Evolutionary conservation across 2,329 filamentous ascomycete genomes (phyloP), one percentile per base, ranked within the genome.

Genomic region (Simplicillium aogashimaense): DNA sequence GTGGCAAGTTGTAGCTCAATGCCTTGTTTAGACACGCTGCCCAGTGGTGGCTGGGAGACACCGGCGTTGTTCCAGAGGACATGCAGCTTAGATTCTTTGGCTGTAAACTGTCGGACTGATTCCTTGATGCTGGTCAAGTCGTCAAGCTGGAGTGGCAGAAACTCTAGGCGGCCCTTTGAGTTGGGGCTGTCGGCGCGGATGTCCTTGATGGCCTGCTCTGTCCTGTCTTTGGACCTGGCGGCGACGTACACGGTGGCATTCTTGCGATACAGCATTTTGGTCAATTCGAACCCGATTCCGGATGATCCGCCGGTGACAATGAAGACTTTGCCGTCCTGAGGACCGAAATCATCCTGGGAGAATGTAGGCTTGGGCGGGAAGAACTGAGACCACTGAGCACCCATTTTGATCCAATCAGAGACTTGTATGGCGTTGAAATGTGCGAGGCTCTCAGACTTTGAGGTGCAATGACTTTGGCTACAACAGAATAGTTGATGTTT

Each of bases 211-310:
- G 66, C 65, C 0, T 47, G 42, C 4, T 57, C 52, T 29, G 59
- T 66, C 43, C 66, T 67, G 8, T 56, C 48, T n/a, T 54, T 44
- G 4, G 57, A 63, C 31, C 71, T 67, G 2, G 63, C 64, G 8
- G 69, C 68, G 32, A 74, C 50, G 50, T 74, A 75, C 29, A 76
- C 65, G 12, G 59, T 72, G 32, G 58, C 70, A 40, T 70, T 66
- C 16, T 60, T 63, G 4, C 54, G 50, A 51, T 75, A 76, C n/a
- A 77, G 59, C 5, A 75, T 65, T 33, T 62, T 62, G 38, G 54
- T 57, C n/a, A 75, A 58, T 45, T 72, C 67, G 36, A 64, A 60
- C 14, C 71, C 71, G 11, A 72, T 58, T 67, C 50, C 50, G 3
- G 48, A 44, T 40, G 52, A 51, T 38, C 45, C 47, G 43, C 50